Percentiles rank a stretch among this genome's conserved stretches.
Evolutionary conservation across 805 yeast species (phyloP).

Genomic region (Ogataea angusta): DNA sequence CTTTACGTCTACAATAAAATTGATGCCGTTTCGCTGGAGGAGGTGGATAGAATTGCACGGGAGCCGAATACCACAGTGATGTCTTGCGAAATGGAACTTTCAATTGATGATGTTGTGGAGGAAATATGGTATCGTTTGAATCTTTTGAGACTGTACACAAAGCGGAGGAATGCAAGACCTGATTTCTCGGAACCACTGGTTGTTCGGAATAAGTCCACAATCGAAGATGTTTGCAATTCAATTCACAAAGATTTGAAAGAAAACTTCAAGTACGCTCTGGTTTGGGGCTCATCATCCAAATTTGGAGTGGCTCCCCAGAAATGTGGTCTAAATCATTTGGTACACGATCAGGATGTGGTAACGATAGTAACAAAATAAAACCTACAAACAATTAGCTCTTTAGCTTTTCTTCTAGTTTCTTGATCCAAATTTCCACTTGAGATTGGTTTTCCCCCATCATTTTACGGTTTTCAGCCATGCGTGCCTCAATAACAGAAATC

Average conservation of each 20-base stretch:
- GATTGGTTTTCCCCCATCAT: conserved; percentile 2
- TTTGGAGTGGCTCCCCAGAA: conserved; percentile 84
- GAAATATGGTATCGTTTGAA: conserved; percentile 90
- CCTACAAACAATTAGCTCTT: too few relatives aligned
- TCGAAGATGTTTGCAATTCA: conserved; percentile 86
- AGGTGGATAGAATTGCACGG: conserved; percentile 87
- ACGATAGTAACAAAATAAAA: conserved; percentile 67
- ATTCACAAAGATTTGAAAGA: conserved; percentile 90
- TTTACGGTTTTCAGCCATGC: conserved; percentile 7
- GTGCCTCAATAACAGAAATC: conserved; percentile 19
- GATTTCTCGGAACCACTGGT: conserved; percentile 88
- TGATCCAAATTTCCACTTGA: too few relatives aligned
- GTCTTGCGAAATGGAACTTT: conserved; percentile 86
- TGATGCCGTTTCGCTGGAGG: conserved; percentile 93
- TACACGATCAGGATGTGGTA: conserved; percentile 93
- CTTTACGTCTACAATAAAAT: conserved; percentile 92
- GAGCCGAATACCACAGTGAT: conserved; percentile 91
- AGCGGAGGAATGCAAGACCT: conserved; percentile 78
- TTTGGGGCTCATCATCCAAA: conserved; percentile 95
- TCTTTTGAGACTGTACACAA: conserved; percentile 79
- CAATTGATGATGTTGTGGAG: conserved; percentile 82
- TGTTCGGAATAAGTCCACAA: conserved; percentile 72
- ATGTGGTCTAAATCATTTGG: conserved; percentile 81
- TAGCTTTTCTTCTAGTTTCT: too few relatives aligned
- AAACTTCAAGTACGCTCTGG: conserved; percentile 89